Conservation (phyloP, 176 grass and related monocot species). For the Tillandsia fasciculata region DNA sequence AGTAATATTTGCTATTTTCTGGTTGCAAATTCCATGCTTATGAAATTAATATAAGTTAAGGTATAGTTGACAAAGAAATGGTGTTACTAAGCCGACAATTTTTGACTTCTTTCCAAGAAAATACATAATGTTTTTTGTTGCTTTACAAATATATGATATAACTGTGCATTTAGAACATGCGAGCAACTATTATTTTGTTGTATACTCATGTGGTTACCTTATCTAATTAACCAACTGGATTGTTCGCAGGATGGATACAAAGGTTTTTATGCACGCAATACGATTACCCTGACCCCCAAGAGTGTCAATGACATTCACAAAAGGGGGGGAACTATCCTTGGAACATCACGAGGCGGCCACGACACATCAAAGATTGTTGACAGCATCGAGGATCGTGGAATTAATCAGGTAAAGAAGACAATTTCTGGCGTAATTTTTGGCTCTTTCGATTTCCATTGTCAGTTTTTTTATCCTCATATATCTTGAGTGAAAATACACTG, state of each 20-base stretch:
- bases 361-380: constrained; percentile 90
- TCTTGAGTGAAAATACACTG: neutral
- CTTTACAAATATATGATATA: neutral
- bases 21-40: too few relatives aligned
- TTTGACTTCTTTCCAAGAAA: neutral
- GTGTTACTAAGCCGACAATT: neutral
- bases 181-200: neutral
- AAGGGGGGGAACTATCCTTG: constrained; percentile 80
- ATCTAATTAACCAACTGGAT: constrained; percentile 8
- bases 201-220: constrained; percentile 4
- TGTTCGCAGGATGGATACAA: constrained; percentile 67
- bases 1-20: too few relatives aligned
- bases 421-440: neutral
- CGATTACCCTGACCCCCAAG: constrained; percentile 62
- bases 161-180: neutral
- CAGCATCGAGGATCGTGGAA: constrained; percentile 88
- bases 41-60: too few relatives aligned
- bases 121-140: neutral
- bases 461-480: constrained; percentile 12
- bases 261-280: constrained; percentile 89
- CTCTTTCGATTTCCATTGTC: neutral
- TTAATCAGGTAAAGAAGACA: constrained; percentile 58
- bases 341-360: constrained; percentile 88
- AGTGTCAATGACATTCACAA: constrained; percentile 88
- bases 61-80: too few relatives aligned